Conservation (phyloP, 495 filamentous ascomycete genomes). For the Penicillium paxilli region DNA sequence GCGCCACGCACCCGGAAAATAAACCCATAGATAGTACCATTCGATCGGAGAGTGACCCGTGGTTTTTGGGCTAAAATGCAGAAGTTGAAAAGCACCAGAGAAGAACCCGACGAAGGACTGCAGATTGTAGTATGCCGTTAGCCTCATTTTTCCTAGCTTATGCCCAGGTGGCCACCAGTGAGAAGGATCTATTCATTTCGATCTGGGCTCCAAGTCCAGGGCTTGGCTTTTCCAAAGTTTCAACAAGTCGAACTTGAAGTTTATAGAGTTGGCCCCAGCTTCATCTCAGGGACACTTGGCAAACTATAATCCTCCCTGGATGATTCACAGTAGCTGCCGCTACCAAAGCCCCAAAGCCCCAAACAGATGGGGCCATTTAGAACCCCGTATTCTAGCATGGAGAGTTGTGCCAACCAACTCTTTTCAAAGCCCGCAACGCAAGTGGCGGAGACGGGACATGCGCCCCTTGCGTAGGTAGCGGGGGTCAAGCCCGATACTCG, state of each 20-base stretch:
- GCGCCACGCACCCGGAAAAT: constrained; percentile 7
- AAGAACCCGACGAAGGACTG: background rate
- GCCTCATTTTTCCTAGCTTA: background rate
- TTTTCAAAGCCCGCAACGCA: background rate
- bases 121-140: background rate
- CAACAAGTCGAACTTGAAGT: no score
- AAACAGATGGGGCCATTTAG: background rate
- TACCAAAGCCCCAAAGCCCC: background rate
- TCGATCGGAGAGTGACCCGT: background rate
- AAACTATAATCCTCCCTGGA: background rate
- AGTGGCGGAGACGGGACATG: constrained; percentile 8
- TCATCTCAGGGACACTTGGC: background rate
- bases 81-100: background rate
- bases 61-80: no score
- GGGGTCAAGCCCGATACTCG: constrained; percentile 4
- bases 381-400: background rate
- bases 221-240: no score
- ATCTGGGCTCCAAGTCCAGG: no score
- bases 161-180: no score
- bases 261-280: background rate
- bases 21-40: background rate
- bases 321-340: background rate
- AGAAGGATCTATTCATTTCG: no score
- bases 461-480: constrained; percentile 15
- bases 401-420: background rate